Base-by-base conservation (phyloP, 1,284 basidiomycete species). In the Xanthoconium separans region DNA sequence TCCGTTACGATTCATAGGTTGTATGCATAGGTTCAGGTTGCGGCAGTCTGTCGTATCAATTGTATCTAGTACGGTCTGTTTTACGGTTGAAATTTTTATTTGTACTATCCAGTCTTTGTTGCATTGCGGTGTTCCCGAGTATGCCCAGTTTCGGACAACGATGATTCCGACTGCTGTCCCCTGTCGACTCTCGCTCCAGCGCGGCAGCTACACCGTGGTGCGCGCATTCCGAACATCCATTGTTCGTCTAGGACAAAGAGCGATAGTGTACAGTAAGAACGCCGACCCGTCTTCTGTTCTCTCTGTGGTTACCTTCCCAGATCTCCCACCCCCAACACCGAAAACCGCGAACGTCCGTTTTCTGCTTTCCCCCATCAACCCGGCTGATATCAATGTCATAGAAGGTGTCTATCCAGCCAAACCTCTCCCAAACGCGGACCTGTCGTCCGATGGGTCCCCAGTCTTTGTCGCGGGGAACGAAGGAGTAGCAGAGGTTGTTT, bases 381-480 rank as follows among this genome's bases (percentile, higher is more conserved):
- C 90, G 2, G 82, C 89, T 10, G 91, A 93, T 59, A 70, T 89
- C 61, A 93, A 93, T 58, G 87, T 90, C 43, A 78, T 93, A 41
- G 85, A 93, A 69, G 92, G 92, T 11, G 81, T 89, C 16, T 93
- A 93, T 65, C 91, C 91, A 0, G 70, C 79, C 13, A 85, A 83
- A 59, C 87, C 90, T 0, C 63, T 61, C 2, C 71, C 75, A 22
- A 67, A 73, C 7, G 71, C 73, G 16, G 67, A 71, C 27, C 58
- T 82, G 42, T 65, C 71, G 42, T 59, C 70, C n/a, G 56, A 62
- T 10, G 67, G 68, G 0, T 47, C 71, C 13, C 66, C 77, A 4
- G 73, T 83, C 8, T 88, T 78, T 61, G 77, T 93, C 6, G 85
- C 78, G 39, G 92, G 91, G 8, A 93, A 92, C 62, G 92, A 95